Percentiles rank a stretch among this genome's conserved stretches.
These are phyloP conservation scores for Phialophora verrucosa DNA, from an alignment of 2,329 filamentous ascomycete genomes.

Conservation along the genomic window DNA sequence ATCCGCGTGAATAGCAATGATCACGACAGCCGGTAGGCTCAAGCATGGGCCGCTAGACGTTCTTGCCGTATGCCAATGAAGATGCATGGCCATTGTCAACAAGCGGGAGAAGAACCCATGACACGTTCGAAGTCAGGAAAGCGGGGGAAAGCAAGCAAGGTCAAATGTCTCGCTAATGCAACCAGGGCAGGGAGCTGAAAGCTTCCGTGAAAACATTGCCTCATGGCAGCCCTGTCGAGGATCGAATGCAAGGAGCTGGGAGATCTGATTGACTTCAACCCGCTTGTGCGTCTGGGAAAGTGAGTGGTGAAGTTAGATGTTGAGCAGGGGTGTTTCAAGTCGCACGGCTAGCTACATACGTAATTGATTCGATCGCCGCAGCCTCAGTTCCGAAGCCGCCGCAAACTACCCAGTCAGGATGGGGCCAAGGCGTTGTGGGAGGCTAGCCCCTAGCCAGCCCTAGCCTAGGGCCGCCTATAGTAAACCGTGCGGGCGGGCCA, in stretches of 20 bases:
- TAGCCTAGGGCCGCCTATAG: not conserved
- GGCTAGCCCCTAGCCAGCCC: not conserved
- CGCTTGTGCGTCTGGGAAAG: not conserved
- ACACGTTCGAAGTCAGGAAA: slow-evolving; percentile 2
- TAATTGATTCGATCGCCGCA: not conserved
- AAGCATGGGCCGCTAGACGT: not conserved
- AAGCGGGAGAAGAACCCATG: not conserved
- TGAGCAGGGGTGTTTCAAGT: slow-evolving; percentile 5
- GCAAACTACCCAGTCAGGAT: not conserved
- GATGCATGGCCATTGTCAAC: not conserved
- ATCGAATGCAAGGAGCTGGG: not conserved
- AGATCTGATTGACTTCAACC: not conserved
- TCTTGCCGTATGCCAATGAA: not conserved
- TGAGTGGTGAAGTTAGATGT: slow-evolving; percentile 12
- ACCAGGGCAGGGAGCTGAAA: not conserved
- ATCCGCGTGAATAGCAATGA: not conserved
- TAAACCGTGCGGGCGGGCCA: not conserved
- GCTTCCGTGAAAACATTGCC: not conserved
- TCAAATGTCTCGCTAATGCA: not conserved
- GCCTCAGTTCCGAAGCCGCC: not conserved
- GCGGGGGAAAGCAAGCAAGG: not conserved
- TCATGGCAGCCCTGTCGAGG: not conserved
- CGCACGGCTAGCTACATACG: not conserved
- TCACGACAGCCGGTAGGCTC: not conserved
- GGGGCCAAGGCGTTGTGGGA: too few relatives aligned